A percentile compares a stretch with the other conserved stretches of the same genome.
Evolutionary conservation across 345 rosid genomes (phyloP).

Genomic region (Cardamine resedifolia): DNA sequence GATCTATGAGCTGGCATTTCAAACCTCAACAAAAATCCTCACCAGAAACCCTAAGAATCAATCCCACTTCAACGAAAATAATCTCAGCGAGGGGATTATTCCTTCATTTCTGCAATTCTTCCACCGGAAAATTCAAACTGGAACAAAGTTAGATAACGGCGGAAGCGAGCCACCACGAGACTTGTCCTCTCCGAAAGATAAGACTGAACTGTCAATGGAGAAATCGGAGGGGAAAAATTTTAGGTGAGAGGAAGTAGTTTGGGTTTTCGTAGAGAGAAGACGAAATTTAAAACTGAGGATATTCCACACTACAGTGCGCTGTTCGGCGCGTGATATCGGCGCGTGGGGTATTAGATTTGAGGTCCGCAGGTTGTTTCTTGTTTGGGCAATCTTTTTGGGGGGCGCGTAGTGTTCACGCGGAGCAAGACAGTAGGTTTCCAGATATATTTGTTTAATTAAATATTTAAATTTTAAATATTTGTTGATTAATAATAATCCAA

Average conservation of each 20-base stretch:
- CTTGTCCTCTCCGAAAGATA: slow-evolving; percentile 15
- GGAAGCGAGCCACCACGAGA: slow-evolving; percentile 8
- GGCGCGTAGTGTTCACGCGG: slow-evolving; percentile 33
- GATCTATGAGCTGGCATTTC: slow-evolving; percentile 64
- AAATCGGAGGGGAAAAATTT: slow-evolving; percentile 39
- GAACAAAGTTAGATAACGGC: slow-evolving; percentile 8
- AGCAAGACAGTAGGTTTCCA: slow-evolving; percentile 15
- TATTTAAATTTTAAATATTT: not conserved
- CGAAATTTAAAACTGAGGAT: slow-evolving; percentile 6
- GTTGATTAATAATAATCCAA: slow-evolving; percentile 23
- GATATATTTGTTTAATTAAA: not conserved
- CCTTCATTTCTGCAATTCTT: slow-evolving; percentile 28
- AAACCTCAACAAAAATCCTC: slow-evolving; percentile 2
- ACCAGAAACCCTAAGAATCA: slow-evolving; percentile 31
- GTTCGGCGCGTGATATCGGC: slow-evolving; percentile 27
- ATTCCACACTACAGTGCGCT: slow-evolving; percentile 10
- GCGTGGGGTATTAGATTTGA: slow-evolving; percentile 9
- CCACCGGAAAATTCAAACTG: slow-evolving; percentile 10
- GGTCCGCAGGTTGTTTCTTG: slow-evolving; percentile 38
- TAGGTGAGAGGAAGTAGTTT: slow-evolving; percentile 34
- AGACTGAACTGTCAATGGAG: slow-evolving; percentile 33
- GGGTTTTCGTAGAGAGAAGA: slow-evolving; percentile 3
- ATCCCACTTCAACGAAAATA: slow-evolving; percentile 16
- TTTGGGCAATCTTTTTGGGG: slow-evolving; percentile 27
- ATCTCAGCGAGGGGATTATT: slow-evolving; percentile 6